A percentile compares a stretch with the other conserved stretches of the same genome.
phyloP scores from a whole-genome alignment of 305 asterid genomes.

The Salvia sclarea region DNA sequence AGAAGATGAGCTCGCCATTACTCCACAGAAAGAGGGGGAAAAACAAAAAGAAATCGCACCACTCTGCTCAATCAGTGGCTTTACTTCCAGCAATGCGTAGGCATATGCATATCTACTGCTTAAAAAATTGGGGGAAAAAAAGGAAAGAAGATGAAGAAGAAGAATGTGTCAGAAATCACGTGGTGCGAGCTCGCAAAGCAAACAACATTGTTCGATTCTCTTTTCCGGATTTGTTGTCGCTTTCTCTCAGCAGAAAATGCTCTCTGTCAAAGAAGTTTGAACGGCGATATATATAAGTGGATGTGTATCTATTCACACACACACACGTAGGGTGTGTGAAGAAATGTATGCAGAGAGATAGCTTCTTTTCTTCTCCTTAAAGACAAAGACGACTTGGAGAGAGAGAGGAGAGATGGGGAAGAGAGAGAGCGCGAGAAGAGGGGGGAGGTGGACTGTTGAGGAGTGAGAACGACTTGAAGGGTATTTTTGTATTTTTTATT shows the following conservation, averaged over 20 bases:
- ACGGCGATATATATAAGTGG: constrained; percentile 7
- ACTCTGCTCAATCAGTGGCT: constrained; percentile 27
- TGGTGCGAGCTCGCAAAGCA: constrained; percentile 59
- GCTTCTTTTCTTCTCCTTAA: constrained; percentile 55
- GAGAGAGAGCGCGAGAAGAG: constrained; percentile 15
- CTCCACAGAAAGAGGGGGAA: constrained; percentile 17
- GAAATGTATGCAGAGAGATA: constrained; percentile 25
- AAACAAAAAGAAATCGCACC: not conserved
- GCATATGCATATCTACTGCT: not conserved
- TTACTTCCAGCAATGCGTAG: constrained; percentile 22
- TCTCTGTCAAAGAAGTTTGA: constrained; percentile 47
- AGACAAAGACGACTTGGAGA: constrained; percentile 57
- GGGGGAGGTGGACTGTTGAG: constrained; percentile 38
- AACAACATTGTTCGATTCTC: constrained; percentile 41
- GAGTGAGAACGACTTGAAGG: constrained; percentile 47
- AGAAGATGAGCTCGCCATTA: constrained; percentile 86
- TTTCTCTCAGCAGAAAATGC: constrained; percentile 44
- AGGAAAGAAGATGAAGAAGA: constrained; percentile 17
- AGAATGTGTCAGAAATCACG: constrained; percentile 82
- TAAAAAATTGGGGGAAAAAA: constrained; percentile 12
- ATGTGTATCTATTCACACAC: constrained; percentile 28
- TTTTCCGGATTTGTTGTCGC: constrained; percentile 33
- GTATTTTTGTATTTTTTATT: constrained; percentile 20
- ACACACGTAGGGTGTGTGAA: constrained; percentile 32
- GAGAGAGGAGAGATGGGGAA: constrained; percentile 24